Conservation (phyloP, 768 basidiomycete genomes). For the Dioszegia aurantiaca region DNA sequence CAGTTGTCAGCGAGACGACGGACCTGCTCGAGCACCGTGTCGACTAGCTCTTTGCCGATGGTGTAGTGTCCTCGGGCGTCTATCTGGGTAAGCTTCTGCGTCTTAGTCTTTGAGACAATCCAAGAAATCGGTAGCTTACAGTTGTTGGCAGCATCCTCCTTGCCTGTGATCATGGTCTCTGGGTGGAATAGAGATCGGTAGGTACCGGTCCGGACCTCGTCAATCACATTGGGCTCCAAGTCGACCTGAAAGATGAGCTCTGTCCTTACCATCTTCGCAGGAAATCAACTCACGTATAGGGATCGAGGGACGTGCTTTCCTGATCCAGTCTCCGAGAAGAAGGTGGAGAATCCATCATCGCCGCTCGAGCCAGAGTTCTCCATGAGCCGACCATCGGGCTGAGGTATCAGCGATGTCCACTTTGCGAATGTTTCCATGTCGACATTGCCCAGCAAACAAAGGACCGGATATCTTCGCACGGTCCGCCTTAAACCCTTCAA, state of each 20-base stretch:
- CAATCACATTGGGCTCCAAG: conserved; percentile 89
- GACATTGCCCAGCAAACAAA: background rate
- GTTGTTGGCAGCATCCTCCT: conserved; percentile 99
- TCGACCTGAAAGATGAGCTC: conserved; percentile 45
- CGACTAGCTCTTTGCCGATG: conserved; percentile 96
- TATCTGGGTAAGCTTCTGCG: conserved; percentile 46
- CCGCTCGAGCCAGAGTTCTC: conserved; percentile 71
- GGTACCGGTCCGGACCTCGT: conserved; percentile 90
- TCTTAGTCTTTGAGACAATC: background rate
- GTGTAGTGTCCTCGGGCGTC: conserved; percentile 99
- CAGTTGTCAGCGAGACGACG: conserved; percentile 97
- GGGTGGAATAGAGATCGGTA: conserved; percentile 99
- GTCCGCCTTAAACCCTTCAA: too few species aligned
- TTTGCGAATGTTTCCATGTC: too few species aligned
- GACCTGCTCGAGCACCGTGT: conserved; percentile 93
- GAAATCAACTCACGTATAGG: conserved; percentile 66
- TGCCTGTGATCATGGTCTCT: conserved; percentile 92
- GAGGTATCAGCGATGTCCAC: too few species aligned
- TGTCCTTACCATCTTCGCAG: background rate
- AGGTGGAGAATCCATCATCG: conserved; percentile 95
- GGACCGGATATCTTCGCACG: background rate
- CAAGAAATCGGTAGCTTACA: conserved; percentile 64
- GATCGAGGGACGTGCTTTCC: conserved; percentile 98
- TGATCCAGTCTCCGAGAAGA: conserved; percentile 97
- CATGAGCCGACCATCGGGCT: conserved; percentile 92